Conservation (phyloP, 345 rosid genomes). For the Clausena lansium region DNA sequence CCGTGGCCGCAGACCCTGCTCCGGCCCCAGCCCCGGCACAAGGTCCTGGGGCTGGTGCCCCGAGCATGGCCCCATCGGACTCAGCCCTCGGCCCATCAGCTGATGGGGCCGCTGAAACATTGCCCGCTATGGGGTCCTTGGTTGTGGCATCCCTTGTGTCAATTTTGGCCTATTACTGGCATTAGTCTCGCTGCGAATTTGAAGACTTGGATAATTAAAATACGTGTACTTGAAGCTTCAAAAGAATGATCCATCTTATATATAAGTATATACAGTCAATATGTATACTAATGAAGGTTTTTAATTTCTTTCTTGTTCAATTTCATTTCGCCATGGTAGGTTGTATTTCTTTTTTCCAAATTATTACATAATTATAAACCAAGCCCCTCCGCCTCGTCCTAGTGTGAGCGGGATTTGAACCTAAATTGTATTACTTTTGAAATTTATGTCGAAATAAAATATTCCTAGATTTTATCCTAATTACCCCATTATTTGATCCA, state of each 20-base stretch:
- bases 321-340: background rate
- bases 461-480: background rate
- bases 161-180: constrained; percentile 55
- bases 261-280: background rate
- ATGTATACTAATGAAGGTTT: background rate
- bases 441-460: background rate
- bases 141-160: constrained; percentile 64
- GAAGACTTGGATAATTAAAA: background rate
- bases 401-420: background rate
- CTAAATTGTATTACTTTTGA: background rate
- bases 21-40: constrained; percentile 34
- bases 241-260: background rate
- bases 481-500: background rate
- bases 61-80: background rate
- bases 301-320: background rate
- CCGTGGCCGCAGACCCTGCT: constrained; percentile 43
- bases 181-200: constrained; percentile 22
- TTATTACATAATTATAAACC: too few species aligned
- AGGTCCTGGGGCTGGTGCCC: constrained; percentile 21
- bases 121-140: constrained; percentile 60
- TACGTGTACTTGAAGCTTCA: background rate
- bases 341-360: too few species aligned
- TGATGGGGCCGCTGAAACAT: constrained; percentile 35
- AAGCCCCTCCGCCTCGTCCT: too few species aligned
- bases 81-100: constrained; percentile 37